A percentile compares a stretch with the other conserved stretches of the same genome.
Conservation (phyloP, 2,329 filamentous ascomycete species). For the Trichothecium roseum region DNA sequence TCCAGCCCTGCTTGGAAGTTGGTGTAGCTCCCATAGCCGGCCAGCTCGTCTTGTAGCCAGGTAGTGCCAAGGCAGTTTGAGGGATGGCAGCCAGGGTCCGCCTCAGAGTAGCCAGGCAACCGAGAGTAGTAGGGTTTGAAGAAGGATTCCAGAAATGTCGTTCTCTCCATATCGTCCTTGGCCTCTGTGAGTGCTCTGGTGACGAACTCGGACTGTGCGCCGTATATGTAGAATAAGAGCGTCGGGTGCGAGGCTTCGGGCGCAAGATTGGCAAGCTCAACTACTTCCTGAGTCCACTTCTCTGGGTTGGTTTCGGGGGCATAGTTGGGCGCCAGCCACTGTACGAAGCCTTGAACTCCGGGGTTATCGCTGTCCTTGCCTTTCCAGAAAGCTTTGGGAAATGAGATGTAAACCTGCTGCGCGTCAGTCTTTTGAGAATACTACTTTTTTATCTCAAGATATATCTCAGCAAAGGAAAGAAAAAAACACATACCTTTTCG, state of each 20-base stretch:
- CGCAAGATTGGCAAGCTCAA: constrained; percentile 64
- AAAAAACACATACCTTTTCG: constrained; percentile 56
- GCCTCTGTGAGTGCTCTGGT: constrained; percentile 33
- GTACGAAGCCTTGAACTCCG: constrained; percentile 55
- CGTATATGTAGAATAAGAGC: constrained; percentile 73
- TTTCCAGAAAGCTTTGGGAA: constrained; percentile 67
- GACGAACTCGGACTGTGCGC: constrained; percentile 47
- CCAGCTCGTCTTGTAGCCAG: constrained; percentile 70
- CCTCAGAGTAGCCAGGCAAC: constrained; percentile 55
- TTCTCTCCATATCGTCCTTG: constrained; percentile 33
- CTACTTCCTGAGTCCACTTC: constrained; percentile 64
- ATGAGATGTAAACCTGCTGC: constrained; percentile 50
- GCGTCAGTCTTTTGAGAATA: constrained; percentile 2
- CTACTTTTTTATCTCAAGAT: background rate
- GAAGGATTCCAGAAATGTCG: constrained; percentile 49
- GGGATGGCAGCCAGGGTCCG: constrained; percentile 49
- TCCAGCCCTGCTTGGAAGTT: constrained; percentile 74
- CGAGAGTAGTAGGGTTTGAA: constrained; percentile 70
- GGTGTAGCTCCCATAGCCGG: constrained; percentile 72
- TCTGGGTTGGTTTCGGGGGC: constrained; percentile 47
- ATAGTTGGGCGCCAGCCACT: constrained; percentile 67
- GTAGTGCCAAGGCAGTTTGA: constrained; percentile 55
- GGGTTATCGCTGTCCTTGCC: constrained; percentile 21
- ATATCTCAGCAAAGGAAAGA: constrained; percentile 5
- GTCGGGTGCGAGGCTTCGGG: constrained; percentile 57